A percentile compares a stretch with the other conserved stretches of the same genome.
Evolutionary conservation across 225 moss, liverwort and hornwort species (phyloP).

Genomic region (Takakia lepidozioides): DNA sequence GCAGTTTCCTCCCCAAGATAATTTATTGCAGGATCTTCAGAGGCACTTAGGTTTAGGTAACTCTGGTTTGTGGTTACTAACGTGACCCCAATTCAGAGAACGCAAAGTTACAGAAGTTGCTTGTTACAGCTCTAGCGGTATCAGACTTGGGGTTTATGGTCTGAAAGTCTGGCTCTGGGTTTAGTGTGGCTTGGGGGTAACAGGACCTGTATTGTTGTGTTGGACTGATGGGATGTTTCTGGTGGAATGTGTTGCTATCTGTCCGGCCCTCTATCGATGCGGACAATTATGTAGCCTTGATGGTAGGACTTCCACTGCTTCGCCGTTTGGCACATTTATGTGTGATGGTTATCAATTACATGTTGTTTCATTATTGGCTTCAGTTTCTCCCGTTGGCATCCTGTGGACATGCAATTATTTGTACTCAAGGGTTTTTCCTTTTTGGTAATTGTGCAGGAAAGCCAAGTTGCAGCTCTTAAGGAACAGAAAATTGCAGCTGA

Average conservation of each 20-base stretch:
- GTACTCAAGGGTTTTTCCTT: neutral
- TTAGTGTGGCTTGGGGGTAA: too few relatives aligned
- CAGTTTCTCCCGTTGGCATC: neutral
- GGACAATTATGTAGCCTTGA: too few relatives aligned
- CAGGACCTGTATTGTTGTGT: too few relatives aligned
- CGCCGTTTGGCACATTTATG: too few relatives aligned
- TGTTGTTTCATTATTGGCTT: neutral
- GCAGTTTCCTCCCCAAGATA: too few relatives aligned
- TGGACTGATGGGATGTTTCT: neutral
- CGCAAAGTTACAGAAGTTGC: too few relatives aligned
- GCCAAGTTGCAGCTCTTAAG: slow-evolving; percentile 57
- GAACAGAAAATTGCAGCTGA: slow-evolving; percentile 51
- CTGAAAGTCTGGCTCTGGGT: too few relatives aligned
- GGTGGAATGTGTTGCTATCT: slow-evolving; percentile 4
- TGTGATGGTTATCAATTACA: too few relatives aligned
- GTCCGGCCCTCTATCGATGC: too few relatives aligned
- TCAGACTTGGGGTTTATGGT: neutral
- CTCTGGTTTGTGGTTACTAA: neutral
- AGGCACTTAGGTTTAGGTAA: neutral
- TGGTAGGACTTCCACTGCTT: too few relatives aligned
- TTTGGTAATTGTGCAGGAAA: slow-evolving; percentile 29
- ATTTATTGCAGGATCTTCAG: too few relatives aligned
- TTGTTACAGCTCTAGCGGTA: too few relatives aligned
- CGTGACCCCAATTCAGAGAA: neutral
- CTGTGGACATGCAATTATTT: neutral